phyloP scores from a whole-genome alignment of 2,329 filamentous ascomycete species.

The Arthrinium phaeospermum region DNA sequence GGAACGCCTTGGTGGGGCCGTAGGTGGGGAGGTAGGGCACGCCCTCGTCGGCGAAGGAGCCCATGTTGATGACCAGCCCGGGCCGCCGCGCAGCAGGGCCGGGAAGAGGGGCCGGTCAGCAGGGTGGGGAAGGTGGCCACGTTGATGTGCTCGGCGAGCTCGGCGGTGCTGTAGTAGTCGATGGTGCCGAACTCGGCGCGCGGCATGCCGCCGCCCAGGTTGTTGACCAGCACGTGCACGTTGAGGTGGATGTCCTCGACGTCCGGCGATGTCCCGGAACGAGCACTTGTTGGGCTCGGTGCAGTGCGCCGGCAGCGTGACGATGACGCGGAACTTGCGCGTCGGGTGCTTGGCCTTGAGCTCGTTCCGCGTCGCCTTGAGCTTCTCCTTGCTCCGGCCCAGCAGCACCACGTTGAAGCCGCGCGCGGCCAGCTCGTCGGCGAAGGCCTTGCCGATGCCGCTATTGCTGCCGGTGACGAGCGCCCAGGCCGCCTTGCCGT shows the following conservation, averaged over 20 bases:
- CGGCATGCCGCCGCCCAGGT: conserved; percentile 48
- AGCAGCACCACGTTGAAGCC: conserved; percentile 63
- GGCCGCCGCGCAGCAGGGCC: conserved; percentile 12
- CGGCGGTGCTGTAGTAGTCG: conserved; percentile 14
- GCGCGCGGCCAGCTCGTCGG: conserved; percentile 51
- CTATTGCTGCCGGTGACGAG: conserved; percentile 56
- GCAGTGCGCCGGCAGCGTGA: conserved; percentile 34
- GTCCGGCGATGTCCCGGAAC: conserved; percentile 23
- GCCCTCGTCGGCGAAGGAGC: conserved; percentile 50
- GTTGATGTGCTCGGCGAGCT: conserved; percentile 10
- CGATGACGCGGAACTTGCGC: conserved; percentile 42
- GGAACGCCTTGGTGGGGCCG: conserved; percentile 45
- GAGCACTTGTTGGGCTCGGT: neutral
- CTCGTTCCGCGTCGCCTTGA: conserved; percentile 43
- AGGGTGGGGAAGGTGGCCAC: conserved; percentile 18
- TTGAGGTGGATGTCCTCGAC: conserved; percentile 49
- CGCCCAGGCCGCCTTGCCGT: conserved; percentile 41
- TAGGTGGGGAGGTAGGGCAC: conserved; percentile 55
- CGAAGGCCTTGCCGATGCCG: conserved; percentile 56
- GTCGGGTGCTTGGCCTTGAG: conserved; percentile 45
- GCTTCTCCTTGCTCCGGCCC: conserved; percentile 52
- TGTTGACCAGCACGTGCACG: conserved; percentile 61
- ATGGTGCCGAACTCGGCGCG: conserved; percentile 18
- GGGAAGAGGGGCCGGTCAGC: conserved; percentile 16
- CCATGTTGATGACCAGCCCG: conserved; percentile 56